Evolutionary conservation across 2,329 filamentous ascomycete species (phyloP).

Genomic region (Monosporascus sp.): DNA sequence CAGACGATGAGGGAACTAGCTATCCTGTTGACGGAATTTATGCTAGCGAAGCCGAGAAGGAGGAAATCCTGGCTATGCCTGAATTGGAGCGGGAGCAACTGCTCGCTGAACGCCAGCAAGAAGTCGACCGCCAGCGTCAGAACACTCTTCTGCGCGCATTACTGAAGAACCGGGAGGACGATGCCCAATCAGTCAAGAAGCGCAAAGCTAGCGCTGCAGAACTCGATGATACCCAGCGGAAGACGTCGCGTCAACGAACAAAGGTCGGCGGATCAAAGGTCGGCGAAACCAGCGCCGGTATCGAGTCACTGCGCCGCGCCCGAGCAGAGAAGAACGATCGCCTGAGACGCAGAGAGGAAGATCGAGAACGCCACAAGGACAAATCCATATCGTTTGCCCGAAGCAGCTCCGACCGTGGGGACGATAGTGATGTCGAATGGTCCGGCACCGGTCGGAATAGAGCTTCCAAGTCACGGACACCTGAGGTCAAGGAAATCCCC

Average conservation of each 20-base stretch:
- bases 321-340: slow-evolving; percentile 61
- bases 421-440: slow-evolving; percentile 76
- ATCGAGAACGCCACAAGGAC: slow-evolving; percentile 50
- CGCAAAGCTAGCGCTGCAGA: slow-evolving; percentile 77
- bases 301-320: slow-evolving; percentile 62
- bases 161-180: slow-evolving; percentile 60
- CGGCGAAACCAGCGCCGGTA: slow-evolving; percentile 63
- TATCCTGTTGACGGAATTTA: slow-evolving; percentile 90
- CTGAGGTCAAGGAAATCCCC: slow-evolving; percentile 58
- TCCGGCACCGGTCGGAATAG: slow-evolving; percentile 47
- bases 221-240: slow-evolving; percentile 69
- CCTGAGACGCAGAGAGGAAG: slow-evolving; percentile 57
- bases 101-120: slow-evolving; percentile 77
- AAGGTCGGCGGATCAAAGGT: slow-evolving; percentile 60
- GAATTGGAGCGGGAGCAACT: slow-evolving; percentile 90
- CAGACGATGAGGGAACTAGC: slow-evolving; percentile 49
- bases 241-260: slow-evolving; percentile 67
- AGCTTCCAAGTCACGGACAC: slow-evolving; percentile 43
- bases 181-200: slow-evolving; percentile 57
- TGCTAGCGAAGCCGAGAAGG: slow-evolving; percentile 66
- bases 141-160: slow-evolving; percentile 76
- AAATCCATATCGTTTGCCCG: slow-evolving; percentile 36
- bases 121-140: slow-evolving; percentile 77
- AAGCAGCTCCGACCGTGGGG: slow-evolving; percentile 43
- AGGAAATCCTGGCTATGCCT: slow-evolving; percentile 75